Conservation (phyloP, 305 asterid genomes). For the Fraxinus floribunda region DNA sequence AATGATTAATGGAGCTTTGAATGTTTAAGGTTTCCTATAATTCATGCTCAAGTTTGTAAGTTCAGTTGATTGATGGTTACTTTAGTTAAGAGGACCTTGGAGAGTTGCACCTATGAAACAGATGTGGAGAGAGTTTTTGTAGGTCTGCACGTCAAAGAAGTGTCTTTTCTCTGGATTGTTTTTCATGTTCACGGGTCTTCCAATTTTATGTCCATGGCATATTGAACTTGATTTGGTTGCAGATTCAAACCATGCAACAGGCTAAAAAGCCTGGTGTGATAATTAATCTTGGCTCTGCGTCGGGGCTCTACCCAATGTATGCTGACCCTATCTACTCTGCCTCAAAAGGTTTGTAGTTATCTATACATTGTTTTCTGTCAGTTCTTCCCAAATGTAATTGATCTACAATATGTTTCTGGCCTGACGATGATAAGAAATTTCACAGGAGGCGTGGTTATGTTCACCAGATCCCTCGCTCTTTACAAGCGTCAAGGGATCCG, state of each 20-base stretch:
- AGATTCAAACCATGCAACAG: constrained; percentile 74
- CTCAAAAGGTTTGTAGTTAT: constrained; percentile 63
- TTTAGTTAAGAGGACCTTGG: not conserved
- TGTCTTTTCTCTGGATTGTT: not conserved
- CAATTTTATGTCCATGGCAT: not conserved
- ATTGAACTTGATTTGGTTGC: constrained; percentile 26
- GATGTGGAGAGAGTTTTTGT: not conserved
- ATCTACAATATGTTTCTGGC: not conserved
- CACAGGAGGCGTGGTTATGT: constrained; percentile 84
- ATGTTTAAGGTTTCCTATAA: not conserved
- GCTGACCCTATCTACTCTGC: constrained; percentile 81
- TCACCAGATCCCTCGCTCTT: constrained; percentile 77
- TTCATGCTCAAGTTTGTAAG: not conserved
- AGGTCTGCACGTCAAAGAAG: not conserved
- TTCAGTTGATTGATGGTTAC: not conserved
- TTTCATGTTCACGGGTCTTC: not conserved
- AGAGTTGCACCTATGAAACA: not conserved
- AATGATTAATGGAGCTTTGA: not conserved
- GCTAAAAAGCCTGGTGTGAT: constrained; percentile 73
- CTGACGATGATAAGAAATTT: constrained; percentile 22
- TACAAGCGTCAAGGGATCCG: constrained; percentile 89
- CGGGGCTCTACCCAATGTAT: constrained; percentile 89
- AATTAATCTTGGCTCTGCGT: constrained; percentile 78
- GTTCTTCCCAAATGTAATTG: not conserved
- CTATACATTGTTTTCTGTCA: constrained; percentile 5